Evolutionary conservation across 306 rosid genomes (phyloP).

Genomic region (Dicorynia guianensis): DNA sequence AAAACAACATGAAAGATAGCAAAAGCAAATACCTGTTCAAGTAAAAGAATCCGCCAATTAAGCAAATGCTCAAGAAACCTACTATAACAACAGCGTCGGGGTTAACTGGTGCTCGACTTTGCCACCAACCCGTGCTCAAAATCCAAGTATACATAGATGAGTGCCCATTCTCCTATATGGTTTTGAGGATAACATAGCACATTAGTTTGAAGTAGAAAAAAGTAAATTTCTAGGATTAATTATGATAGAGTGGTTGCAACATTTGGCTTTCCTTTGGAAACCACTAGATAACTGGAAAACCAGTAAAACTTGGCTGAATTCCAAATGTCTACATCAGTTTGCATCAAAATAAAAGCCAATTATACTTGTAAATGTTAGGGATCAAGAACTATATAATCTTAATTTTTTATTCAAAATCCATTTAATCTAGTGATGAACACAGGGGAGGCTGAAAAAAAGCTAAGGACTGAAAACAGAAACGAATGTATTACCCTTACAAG

Average conservation of each 20-base stretch:
- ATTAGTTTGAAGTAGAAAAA: constrained; percentile 20
- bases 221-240: constrained; percentile 7
- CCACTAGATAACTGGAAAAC: constrained; percentile 21
- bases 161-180: constrained; percentile 82
- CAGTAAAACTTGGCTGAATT: constrained; percentile 13
- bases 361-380: constrained; percentile 1
- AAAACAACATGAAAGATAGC: constrained; percentile 14
- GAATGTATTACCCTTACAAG: not conserved
- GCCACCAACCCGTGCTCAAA: constrained; percentile 98
- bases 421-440: not conserved
- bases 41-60: constrained; percentile 73
- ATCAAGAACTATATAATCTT: not conserved
- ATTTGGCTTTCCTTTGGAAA: constrained; percentile 20
- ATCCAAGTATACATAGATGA: constrained; percentile 78
- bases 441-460: not conserved
- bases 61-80: constrained; percentile 59
- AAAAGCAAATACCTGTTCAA: constrained; percentile 67
- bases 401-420: not conserved
- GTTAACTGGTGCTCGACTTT: constrained; percentile 74
- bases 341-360: constrained; percentile 25
- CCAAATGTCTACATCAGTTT: constrained; percentile 6
- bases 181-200: constrained; percentile 33
- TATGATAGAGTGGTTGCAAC: constrained; percentile 5
- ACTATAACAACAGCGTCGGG: constrained; percentile 82
- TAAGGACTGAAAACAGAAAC: not conserved